Conservation (phyloP, 306 rosid genomes). For the Prunus mongolica region DNA sequence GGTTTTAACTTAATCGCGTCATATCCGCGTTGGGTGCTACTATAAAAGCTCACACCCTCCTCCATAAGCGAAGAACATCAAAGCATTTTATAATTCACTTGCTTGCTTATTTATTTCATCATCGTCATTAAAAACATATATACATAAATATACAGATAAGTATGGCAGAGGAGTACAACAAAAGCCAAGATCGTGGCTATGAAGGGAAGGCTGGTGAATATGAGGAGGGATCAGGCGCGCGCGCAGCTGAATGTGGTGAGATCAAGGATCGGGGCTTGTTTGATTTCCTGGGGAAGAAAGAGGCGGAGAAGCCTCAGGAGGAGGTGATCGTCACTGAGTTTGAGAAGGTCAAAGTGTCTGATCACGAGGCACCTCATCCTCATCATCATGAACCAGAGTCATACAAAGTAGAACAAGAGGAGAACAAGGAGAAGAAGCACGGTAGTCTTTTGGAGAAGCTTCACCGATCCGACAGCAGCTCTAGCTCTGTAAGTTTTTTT, state of each 20-base stretch:
- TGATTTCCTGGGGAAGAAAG: slow-evolving; percentile 59
- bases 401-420: slow-evolving; percentile 4
- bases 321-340: slow-evolving; percentile 28
- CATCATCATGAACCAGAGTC: neutral
- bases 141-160: neutral
- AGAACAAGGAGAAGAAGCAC: slow-evolving; percentile 26
- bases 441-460: slow-evolving; percentile 26
- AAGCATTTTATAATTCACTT: neutral
- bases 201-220: slow-evolving; percentile 22
- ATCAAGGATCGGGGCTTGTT: slow-evolving; percentile 64
- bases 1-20: slow-evolving; percentile 18
- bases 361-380: neutral
- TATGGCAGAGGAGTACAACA: slow-evolving; percentile 72
- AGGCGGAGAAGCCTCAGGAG: slow-evolving; percentile 31
- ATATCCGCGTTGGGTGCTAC: slow-evolving; percentile 34
- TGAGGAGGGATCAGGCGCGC: slow-evolving; percentile 17
- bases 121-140: too few species aligned
- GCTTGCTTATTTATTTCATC: neutral
- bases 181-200: slow-evolving; percentile 27
- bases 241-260: slow-evolving; percentile 20
- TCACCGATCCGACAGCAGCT: slow-evolving; percentile 35
- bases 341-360: slow-evolving; percentile 32
- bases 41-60: slow-evolving; percentile 29
- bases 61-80: neutral
- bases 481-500: slow-evolving; percentile 45